These are phyloP conservation scores for Cytospora piceae DNA, from an alignment of 2,329 filamentous ascomycete species.

Conservation along the genomic window DNA sequence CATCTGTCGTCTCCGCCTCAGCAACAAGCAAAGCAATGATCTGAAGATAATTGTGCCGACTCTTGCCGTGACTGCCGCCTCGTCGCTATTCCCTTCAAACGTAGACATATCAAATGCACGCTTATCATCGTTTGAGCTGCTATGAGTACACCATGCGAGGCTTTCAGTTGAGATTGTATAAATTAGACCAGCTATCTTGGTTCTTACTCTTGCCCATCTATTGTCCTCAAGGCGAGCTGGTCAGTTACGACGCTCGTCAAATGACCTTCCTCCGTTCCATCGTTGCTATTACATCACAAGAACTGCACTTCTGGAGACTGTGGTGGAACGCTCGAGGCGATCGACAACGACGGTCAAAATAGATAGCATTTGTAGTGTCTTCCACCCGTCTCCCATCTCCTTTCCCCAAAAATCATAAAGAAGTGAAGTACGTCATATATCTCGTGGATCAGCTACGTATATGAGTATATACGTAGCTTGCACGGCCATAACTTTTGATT, in stretches of 20 bases:
- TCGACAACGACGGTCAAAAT: background rate
- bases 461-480: constrained; percentile 21
- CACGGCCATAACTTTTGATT: constrained; percentile 8
- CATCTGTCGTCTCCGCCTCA: background rate
- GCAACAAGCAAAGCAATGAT: background rate
- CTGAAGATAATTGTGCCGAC: background rate
- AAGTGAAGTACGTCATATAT: constrained; percentile 22
- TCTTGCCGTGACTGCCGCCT: background rate
- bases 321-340: background rate
- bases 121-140: background rate
- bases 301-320: background rate
- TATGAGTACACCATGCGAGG: background rate
- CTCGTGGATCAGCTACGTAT: constrained; percentile 24
- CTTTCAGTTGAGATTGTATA: background rate
- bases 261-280: background rate
- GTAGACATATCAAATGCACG: background rate
- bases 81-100: background rate
- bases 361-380: constrained; percentile 5
- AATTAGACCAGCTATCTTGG: background rate
- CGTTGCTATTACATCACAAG: background rate
- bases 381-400: background rate
- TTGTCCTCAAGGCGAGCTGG: background rate
- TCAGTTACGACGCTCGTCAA: background rate
- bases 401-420: constrained; percentile 5
- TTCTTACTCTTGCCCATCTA: background rate